Percentiles rank a stretch among this genome's conserved stretches.
Conservation (phyloP, 805 yeast species). For the Danielia reshetovae region DNA sequence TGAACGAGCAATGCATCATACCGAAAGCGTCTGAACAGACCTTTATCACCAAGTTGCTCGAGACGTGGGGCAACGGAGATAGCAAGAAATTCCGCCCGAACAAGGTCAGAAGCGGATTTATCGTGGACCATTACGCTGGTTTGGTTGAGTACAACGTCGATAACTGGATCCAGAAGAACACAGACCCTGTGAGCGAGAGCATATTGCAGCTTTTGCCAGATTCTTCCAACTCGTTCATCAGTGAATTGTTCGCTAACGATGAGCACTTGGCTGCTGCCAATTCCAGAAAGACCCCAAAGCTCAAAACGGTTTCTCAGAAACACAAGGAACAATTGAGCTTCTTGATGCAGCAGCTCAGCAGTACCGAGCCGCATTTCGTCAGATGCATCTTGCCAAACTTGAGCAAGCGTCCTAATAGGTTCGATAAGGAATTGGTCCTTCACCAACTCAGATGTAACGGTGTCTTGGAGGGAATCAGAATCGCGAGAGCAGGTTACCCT, state of each 20-base stretch:
- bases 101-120: constrained; percentile 71
- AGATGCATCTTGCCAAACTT: constrained; percentile 92
- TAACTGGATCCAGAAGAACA: constrained; percentile 92
- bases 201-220: constrained; percentile 55
- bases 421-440: constrained; percentile 73
- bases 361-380: constrained; percentile 94
- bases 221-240: constrained; percentile 56
- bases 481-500: constrained; percentile 96
- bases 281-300: constrained; percentile 13
- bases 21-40: constrained; percentile 84
- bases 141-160: constrained; percentile 89
- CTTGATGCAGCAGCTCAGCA: constrained; percentile 66
- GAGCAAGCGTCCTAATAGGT: constrained; percentile 61
- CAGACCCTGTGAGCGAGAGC: constrained; percentile 84
- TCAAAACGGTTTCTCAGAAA: constrained; percentile 73
- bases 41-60: constrained; percentile 73
- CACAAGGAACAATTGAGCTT: constrained; percentile 80
- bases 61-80: constrained; percentile 53
- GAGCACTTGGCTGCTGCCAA: constrained; percentile 18
- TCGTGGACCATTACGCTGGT: constrained; percentile 92
- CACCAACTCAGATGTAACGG: constrained; percentile 95
- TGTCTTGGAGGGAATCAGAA: constrained; percentile 95
- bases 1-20: constrained; percentile 93
- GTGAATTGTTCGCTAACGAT: constrained; percentile 47
- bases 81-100: constrained; percentile 62